phyloP scores from a whole-genome alignment of 2,329 filamentous ascomycete genomes.

The Cryphonectria radicalis region DNA sequence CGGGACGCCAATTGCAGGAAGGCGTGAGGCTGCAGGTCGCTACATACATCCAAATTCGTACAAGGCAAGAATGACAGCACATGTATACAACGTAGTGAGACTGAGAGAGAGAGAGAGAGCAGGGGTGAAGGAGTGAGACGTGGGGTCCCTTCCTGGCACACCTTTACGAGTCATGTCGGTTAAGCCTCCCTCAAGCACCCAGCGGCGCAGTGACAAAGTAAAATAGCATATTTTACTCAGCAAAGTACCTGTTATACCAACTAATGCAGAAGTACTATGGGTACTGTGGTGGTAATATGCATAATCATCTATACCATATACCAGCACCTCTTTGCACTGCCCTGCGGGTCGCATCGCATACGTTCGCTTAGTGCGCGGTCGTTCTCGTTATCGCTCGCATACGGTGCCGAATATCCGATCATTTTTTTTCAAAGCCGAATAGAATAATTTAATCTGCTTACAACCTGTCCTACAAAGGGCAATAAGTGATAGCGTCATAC shows the following conservation, averaged over 20 bases:
- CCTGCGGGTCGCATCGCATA: slow-evolving; percentile 2
- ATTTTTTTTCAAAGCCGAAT: no score
- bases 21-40: not conserved
- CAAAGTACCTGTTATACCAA: not conserved
- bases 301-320: not conserved
- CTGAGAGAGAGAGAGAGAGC: no score
- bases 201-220: no score
- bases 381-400: slow-evolving; percentile 21
- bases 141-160: not conserved
- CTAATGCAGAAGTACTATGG: no score
- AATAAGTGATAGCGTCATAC: no score
- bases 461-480: not conserved
- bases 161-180: not conserved
- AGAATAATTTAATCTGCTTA: not conserved
- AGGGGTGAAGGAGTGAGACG: no score
- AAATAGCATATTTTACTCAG: not conserved
- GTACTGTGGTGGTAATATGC: not conserved
- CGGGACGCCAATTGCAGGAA: not conserved
- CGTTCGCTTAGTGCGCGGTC: not conserved
- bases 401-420: not conserved
- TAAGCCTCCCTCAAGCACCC: not conserved
- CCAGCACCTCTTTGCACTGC: not conserved
- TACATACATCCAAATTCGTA: not conserved
- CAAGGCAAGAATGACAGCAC: not conserved
- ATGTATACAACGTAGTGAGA: not conserved